Evolutionary conservation across 495 filamentous ascomycete genomes (phyloP).

Genomic region (Penicillium tannophilum): DNA sequence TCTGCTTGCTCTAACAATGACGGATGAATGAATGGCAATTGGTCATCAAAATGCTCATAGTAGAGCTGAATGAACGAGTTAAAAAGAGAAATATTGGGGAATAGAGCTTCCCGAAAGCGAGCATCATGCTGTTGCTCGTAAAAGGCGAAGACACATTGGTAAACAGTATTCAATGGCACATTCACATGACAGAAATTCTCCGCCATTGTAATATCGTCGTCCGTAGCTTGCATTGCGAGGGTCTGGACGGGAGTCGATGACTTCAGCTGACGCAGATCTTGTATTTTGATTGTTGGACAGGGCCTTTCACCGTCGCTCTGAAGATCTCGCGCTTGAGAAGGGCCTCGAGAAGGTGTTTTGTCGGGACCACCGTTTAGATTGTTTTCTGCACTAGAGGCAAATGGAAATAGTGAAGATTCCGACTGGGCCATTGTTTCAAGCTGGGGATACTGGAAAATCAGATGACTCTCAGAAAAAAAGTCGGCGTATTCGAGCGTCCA

Average conservation of each 20-base stretch:
- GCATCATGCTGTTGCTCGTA: neutral
- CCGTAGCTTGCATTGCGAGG: neutral
- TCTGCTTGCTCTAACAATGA: neutral
- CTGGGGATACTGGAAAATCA: neutral
- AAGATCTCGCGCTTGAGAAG: neutral
- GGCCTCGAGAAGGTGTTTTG: neutral
- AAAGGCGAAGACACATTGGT: neutral
- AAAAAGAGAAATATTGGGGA: neutral
- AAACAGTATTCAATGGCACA: neutral
- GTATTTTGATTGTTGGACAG: neutral
- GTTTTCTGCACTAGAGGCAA: neutral
- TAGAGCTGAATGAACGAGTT: conserved; percentile 2
- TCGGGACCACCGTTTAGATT: neutral
- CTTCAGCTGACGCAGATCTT: neutral
- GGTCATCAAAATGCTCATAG: conserved; percentile 1
- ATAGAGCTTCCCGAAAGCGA: neutral
- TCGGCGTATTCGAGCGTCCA: neutral
- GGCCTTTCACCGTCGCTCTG: neutral
- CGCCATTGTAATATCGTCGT: neutral
- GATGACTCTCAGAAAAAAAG: neutral
- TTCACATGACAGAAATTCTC: neutral
- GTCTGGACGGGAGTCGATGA: neutral
- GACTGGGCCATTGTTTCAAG: neutral
- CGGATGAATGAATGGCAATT: neutral
- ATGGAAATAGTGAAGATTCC: neutral